phyloP scores from a whole-genome alignment of 164 flowering plant genomes.

The Euptelea pleiosperma region DNA sequence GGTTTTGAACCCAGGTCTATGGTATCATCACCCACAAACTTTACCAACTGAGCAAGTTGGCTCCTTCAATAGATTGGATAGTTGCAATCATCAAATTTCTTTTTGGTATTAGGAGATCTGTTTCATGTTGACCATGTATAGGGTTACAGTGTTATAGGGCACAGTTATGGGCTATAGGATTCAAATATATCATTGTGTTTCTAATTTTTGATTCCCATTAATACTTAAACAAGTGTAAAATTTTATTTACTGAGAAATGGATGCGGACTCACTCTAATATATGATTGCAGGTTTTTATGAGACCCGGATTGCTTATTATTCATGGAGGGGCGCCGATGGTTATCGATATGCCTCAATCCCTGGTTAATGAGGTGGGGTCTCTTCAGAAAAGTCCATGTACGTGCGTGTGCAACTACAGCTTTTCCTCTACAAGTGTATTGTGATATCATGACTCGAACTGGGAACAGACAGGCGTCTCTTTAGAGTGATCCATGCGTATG shows the following conservation, averaged over 20 bases:
- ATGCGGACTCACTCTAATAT: background rate
- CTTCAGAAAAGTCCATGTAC: too few species aligned
- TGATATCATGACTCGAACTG: too few species aligned
- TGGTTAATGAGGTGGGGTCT: constrained; percentile 31
- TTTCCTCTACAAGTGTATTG: too few species aligned
- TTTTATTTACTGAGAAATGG: background rate
- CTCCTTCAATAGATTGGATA: background rate
- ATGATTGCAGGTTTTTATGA: constrained; percentile 80
- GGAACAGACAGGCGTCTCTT: too few species aligned
- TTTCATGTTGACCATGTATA: too few species aligned
- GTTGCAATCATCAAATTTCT: background rate
- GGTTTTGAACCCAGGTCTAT: too few species aligned
- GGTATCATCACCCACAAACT: too few species aligned
- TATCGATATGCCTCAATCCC: constrained; percentile 79
- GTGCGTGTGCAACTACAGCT: too few species aligned
- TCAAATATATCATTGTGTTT: background rate
- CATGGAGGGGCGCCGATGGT: constrained; percentile 89
- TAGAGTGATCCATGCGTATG: too few species aligned
- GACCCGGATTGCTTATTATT: constrained; percentile 84
- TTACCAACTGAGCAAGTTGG: too few species aligned
- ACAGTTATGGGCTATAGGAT: background rate
- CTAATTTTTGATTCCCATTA: background rate
- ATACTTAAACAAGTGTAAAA: background rate
- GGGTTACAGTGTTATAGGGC: background rate
- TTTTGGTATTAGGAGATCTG: background rate